Evolutionary conservation across 495 filamentous ascomycete species (phyloP).

Genomic region (Talaromyces wortmannii): DNA sequence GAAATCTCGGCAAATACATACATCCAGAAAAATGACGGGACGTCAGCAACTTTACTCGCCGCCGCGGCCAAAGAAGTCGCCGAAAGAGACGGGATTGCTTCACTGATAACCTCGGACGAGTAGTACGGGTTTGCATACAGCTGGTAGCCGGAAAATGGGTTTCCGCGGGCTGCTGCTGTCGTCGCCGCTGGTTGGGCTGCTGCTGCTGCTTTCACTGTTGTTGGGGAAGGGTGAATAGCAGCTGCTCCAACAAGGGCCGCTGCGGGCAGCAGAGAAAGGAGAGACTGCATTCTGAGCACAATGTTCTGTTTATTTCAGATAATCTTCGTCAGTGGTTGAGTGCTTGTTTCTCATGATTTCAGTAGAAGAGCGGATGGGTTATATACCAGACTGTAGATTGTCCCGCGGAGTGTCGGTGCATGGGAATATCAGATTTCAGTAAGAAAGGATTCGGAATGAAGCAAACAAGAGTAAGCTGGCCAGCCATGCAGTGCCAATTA

Average conservation of each 20-base stretch:
- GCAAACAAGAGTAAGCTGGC: no score
- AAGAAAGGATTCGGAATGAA: no score
- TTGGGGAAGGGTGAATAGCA: background rate
- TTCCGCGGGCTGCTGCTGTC: conserved; percentile 31
- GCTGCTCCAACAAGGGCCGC: background rate
- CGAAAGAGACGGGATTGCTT: conserved; percentile 44
- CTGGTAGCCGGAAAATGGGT: conserved; percentile 47
- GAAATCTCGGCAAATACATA: conserved; percentile 22
- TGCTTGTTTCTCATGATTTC: no score
- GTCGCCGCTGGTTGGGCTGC: conserved; percentile 10
- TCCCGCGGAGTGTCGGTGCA: no score
- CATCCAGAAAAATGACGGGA: conserved; percentile 69
- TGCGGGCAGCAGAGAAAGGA: background rate
- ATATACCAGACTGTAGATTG: no score
- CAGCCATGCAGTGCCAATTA: no score
- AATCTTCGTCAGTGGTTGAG: no score
- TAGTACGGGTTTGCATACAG: conserved; percentile 54
- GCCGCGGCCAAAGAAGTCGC: conserved; percentile 23
- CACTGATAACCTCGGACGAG: conserved; percentile 43
- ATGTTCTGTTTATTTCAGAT: background rate
- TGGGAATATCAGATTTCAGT: no score
- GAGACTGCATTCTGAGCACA: background rate
- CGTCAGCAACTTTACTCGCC: conserved; percentile 48
- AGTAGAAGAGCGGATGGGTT: no score
- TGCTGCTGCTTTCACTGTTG: background rate